These are phyloP conservation scores for Ophiostoma ulmi DNA, from an alignment of 2,329 filamentous ascomycete genomes.

Conservation along the genomic window DNA sequence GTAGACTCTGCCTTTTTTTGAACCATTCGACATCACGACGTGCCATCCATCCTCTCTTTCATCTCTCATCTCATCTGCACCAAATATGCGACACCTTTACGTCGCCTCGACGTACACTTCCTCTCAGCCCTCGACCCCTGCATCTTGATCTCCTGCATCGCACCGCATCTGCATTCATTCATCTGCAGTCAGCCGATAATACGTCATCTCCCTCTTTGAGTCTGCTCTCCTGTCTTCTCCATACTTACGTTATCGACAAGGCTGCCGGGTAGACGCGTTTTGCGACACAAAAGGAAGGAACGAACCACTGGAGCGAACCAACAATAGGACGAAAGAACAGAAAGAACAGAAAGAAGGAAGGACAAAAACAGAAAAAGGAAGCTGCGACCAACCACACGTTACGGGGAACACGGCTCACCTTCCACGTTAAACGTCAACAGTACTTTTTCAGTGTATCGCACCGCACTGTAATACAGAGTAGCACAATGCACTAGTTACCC, in stretches of 20 bases:
- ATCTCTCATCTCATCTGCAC: neutral
- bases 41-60: neutral
- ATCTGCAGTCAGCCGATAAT: neutral
- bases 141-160: neutral
- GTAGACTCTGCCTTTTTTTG: neutral
- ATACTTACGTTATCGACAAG: neutral
- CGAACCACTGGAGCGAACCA: neutral
- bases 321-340: neutral
- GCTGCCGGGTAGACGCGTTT: neutral
- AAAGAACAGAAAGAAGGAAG: neutral
- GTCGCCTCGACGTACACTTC: neutral
- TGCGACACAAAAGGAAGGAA: conserved; percentile 4
- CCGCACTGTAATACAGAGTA: neutral
- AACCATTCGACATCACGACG: neutral
- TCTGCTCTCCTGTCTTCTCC: neutral
- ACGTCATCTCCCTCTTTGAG: neutral
- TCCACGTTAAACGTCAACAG: neutral
- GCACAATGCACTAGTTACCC: neutral
- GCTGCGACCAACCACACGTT: neutral
- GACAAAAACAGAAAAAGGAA: neutral
- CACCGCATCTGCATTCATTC: neutral
- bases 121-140: neutral
- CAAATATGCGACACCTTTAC: too few relatives aligned
- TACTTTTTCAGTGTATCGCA: neutral
- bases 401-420: conserved; percentile 11